phyloP scores from a whole-genome alignment of 345 rosid species.

The Litchi chinensis region DNA sequence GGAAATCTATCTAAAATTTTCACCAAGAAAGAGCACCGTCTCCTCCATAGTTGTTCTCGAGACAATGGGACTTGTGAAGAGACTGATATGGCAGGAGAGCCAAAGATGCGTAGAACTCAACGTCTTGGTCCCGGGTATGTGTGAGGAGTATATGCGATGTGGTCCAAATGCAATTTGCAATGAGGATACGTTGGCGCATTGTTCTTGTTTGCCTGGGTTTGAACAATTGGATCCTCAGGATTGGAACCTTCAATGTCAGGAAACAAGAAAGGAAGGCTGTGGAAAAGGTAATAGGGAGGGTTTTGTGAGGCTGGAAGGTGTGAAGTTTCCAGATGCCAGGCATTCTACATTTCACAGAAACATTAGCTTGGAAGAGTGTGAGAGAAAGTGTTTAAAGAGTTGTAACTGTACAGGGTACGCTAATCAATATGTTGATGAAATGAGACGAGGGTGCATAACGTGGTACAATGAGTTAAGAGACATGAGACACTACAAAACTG shows the following conservation, averaged over 20 bases:
- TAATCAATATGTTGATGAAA: not conserved
- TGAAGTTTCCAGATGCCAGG: slow-evolving; percentile 1
- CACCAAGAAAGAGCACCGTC: not conserved
- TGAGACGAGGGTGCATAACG: not conserved
- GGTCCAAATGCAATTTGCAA: slow-evolving; percentile 24
- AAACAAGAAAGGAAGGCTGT: not conserved
- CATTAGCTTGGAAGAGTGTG: not conserved
- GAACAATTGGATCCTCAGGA: not conserved
- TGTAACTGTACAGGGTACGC: slow-evolving; percentile 11
- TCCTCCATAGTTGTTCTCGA: not conserved
- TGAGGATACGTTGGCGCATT: not conserved
- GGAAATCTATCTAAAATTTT: not conserved
- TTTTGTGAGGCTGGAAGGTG: no score
- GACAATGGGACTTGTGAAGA: not conserved
- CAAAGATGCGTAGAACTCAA: slow-evolving; percentile 5
- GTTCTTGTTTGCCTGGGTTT: slow-evolving; percentile 27
- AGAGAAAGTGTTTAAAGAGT: not conserved
- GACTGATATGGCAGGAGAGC: slow-evolving; percentile 7
- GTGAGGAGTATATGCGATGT: slow-evolving; percentile 25
- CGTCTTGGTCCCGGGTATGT: slow-evolving; percentile 13
- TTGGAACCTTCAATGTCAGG: not conserved
- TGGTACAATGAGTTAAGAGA: not conserved
- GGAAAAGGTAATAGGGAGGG: not conserved
- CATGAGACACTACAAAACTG: not conserved
- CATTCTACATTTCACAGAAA: not conserved